Conservation (phyloP, 805 yeast species). For the Wickerhamomyces ciferrii region DNA sequence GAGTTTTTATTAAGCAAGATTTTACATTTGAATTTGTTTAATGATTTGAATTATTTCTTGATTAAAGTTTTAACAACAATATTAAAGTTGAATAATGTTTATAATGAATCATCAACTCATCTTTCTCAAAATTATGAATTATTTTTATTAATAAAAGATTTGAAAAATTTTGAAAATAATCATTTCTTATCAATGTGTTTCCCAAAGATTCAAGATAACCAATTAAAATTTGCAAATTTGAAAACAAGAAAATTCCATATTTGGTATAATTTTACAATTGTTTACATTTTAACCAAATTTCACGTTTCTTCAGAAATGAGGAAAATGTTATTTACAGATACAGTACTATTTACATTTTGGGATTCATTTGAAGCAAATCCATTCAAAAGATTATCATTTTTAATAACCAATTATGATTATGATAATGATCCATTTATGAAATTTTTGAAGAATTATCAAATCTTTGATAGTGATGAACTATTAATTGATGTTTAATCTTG, state of each 20-base stretch:
- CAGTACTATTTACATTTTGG: conserved; percentile 11
- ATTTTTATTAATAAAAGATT: conserved; percentile 2
- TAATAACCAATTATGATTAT: conserved; percentile 7
- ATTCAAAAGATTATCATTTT: conserved; percentile 5
- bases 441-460: conserved; percentile 6
- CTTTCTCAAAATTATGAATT: not conserved
- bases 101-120: conserved; percentile 4
- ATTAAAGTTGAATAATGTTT: conserved; percentile 13
- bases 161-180: conserved; percentile 16
- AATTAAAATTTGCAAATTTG: conserved; percentile 5
- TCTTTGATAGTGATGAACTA: not conserved
- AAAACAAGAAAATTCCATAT: conserved; percentile 12
- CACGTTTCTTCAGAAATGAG: not conserved
- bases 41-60: conserved; percentile 16
- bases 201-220: conserved; percentile 8
- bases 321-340: not conserved
- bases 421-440: conserved; percentile 14
- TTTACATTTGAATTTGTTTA: conserved; percentile 13
- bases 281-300: conserved; percentile 9
- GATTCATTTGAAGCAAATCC: conserved; percentile 6
- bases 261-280: conserved; percentile 12
- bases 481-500: not conserved
- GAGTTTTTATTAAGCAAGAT: conserved; percentile 10
- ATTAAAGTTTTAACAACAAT: conserved; percentile 10
- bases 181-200: conserved; percentile 10